Evolutionary conservation across 2,329 filamentous ascomycete species (phyloP), one percentile per base, ranked within the genome.

Genomic region (Scortechinia acanthostroma): DNA sequence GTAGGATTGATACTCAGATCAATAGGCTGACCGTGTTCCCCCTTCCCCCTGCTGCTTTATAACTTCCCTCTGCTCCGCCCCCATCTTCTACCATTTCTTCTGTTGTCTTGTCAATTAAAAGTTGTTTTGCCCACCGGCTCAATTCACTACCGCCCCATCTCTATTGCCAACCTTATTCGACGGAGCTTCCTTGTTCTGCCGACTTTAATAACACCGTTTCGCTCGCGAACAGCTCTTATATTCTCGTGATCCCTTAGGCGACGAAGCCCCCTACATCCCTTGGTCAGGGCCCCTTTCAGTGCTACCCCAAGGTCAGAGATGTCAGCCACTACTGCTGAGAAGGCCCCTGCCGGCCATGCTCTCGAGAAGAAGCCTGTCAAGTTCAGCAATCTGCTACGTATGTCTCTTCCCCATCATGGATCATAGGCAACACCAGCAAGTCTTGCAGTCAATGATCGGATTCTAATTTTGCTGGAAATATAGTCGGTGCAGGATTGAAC

Each of bases 331-430:
- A 64, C 70, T 58, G 64, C 76, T 58, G 68, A 75, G 56, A 66
- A 68, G 54, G 58, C 66, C 64, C 64, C 69, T 62, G 61, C 69
- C 66, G 69, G 71, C 64, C 66, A 71, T 65, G 71, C 66, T 68
- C 73, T 94, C 65, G 91, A 96, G 85, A 97, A 97, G 87, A 97
- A 97, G 82, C 93, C 93, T 55, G 80, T 98, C 80, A 97, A 96
- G 82, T 97, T 97, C 79, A 95, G 90, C 76, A 98, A 98, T 74
- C 70, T 98, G 79, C 76, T 98, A 61, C 81, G 25, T 62, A 48
- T 58, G 59, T 47, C 58, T 58, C 48, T 51, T 61, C 52, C 61
- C 60, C 50, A 57, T 60, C 49, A 50, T 47, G 21, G 20, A 22
- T 22, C 16, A 23, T 17, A 17, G 15, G 15, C 21, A 13, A 13